These are phyloP conservation scores for Coemansia sp. DNA, from an alignment of 192 early-diverging fungal genomes.

Conservation along the genomic window DNA sequence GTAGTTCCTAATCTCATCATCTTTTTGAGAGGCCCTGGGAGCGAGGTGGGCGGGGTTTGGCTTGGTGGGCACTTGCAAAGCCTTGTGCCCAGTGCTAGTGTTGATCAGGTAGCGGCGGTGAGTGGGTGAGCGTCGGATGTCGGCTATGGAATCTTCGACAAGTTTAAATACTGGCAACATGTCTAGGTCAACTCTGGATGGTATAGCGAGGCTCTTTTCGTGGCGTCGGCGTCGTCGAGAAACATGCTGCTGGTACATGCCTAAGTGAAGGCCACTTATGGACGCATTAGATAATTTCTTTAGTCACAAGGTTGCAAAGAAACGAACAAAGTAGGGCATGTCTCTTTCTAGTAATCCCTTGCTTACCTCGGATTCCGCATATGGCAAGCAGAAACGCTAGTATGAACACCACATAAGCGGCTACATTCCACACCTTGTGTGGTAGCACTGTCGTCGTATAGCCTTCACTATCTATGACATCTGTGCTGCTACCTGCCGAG, in stretches of 20 bases:
- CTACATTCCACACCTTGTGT: conserved; percentile 4
- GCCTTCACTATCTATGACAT: too few species aligned
- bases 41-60: conserved; percentile 2
- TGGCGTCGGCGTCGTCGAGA: conserved; percentile 13
- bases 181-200: conserved; percentile 13
- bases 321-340: background rate
- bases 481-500: background rate
- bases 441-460: background rate
- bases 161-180: conserved; percentile 31
- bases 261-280: conserved; percentile 7
- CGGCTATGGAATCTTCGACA: conserved; percentile 16
- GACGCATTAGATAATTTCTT: background rate
- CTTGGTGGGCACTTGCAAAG: background rate
- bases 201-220: background rate
- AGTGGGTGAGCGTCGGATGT: conserved; percentile 25
- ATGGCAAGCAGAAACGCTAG: background rate
- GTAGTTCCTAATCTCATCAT: background rate
- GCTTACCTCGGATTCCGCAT: conserved; percentile 8
- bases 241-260: conserved; percentile 17
- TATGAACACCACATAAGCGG: background rate
- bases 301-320: background rate
- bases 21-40: background rate
- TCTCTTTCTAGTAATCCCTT: background rate
- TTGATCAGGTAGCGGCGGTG: conserved; percentile 26
- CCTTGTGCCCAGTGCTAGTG: background rate